Percentiles rank a stretch among this genome's conserved stretches.
Conservation (phyloP, 2,329 filamentous ascomycete genomes). For the Metarhizium rileyi region DNA sequence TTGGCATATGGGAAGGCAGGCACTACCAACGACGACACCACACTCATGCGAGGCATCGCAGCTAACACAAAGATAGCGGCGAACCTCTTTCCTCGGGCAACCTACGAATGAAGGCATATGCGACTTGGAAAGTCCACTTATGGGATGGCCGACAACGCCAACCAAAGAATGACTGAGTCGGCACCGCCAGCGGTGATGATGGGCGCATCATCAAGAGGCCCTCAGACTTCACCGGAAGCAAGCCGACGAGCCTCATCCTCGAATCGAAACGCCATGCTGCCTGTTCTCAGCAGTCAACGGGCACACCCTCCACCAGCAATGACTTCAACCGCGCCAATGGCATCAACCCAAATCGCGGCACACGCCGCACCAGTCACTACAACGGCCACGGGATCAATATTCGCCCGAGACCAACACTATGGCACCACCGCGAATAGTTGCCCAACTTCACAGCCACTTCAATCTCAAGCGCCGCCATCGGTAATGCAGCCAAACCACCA, state of each 20-base stretch:
- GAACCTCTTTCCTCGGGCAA: background rate
- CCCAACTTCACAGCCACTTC: no score
- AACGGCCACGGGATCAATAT: background rate
- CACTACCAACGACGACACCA: no score
- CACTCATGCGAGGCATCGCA: no score
- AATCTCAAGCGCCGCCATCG: no score
- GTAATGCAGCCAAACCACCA: no score
- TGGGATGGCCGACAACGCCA: background rate
- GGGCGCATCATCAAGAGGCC: background rate
- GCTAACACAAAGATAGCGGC: background rate
- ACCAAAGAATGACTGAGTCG: background rate
- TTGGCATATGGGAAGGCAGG: no score
- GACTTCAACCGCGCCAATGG: background rate
- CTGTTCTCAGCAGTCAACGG: conserved; percentile 2
- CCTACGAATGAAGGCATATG: background rate
- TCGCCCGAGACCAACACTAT: background rate
- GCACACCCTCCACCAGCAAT: background rate
- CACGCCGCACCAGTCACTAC: background rate
- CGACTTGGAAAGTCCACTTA: background rate
- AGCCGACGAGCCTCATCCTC: background rate
- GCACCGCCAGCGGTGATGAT: background rate
- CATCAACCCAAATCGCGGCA: no score
- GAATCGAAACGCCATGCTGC: conserved; percentile 3
- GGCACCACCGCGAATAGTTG: no score
- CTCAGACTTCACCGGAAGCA: background rate